Evolutionary conservation across 768 basidiomycete species (phyloP).

Genomic region (Chlorophyllum brunneum): DNA sequence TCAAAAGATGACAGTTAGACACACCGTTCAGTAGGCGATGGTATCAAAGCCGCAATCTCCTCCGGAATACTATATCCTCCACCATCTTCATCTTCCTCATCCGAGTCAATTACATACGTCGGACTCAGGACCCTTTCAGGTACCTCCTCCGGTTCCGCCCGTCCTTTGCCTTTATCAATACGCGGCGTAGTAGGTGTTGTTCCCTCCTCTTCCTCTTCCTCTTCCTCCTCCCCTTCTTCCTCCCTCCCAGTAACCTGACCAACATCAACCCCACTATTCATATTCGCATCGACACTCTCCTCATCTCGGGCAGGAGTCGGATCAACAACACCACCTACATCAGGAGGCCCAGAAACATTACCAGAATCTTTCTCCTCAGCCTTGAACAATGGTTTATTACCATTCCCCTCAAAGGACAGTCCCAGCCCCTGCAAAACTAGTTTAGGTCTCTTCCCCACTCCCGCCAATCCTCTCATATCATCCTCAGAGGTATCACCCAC

Average conservation of each 20-base stretch:
- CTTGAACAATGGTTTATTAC: neutral
- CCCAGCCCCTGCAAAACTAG: constrained; percentile 45
- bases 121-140: constrained; percentile 73
- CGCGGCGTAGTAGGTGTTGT: constrained; percentile 51
- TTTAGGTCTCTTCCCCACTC: constrained; percentile 25
- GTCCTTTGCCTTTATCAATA: constrained; percentile 76
- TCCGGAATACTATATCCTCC: constrained; percentile 33
- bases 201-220: constrained; percentile 28
- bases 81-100: constrained; percentile 53
- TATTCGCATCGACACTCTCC: neutral
- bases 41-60: constrained; percentile 29
- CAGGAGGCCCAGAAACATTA: constrained; percentile 10
- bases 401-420: constrained; percentile 28
- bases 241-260: constrained; percentile 11
- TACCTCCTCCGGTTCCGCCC: constrained; percentile 63
- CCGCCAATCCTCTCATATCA: neutral
- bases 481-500: neutral
- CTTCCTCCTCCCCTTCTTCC: constrained; percentile 15
- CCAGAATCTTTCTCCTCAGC: constrained; percentile 5
- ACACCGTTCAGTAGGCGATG: constrained; percentile 49
- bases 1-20: constrained; percentile 17
- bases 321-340: neutral
- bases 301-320: neutral
- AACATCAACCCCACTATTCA: neutral
- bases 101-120: constrained; percentile 47